Evolutionary conservation across 768 basidiomycete species (phyloP), one percentile per base, ranked within the genome.

Genomic region (Pulveroboletus sp.): DNA sequence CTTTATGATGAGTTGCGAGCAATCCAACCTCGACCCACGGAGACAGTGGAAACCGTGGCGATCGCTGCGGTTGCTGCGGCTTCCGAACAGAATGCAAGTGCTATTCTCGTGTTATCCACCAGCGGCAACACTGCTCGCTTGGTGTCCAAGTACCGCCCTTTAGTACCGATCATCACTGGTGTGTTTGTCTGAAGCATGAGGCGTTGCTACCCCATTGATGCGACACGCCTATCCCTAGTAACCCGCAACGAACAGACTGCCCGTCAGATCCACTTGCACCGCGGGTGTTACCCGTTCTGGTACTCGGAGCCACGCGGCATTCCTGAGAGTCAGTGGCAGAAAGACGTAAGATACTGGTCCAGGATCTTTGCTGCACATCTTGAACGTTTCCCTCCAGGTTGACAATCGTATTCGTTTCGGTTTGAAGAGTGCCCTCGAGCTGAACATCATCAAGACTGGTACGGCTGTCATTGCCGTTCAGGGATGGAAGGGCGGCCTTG

Each of bases 401-500:
- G 89, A 92, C 72, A 91, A 91, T 68, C 89, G 89, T 56, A 87
- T 89, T 64, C 84, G 91, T 51, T 94, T 84, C 62, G 93, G 94
- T 51, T 78, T 98, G 69, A 79, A 83, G 65, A 85, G 76, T 64
- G 96, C 90, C 4, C 76, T 97, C 38, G 78, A 73, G 16, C 71
- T 99, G 70, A 86, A 89, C 56, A 80, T 99, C 65, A 85, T 98
- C 75, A 82, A 83, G 62, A 83, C 91, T 31, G 90, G 92, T 47
- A 84, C 84, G 45, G 91, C 93, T 22, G 80, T 99, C 63, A 77
- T 98, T 55, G 95, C 95, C 42, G 88, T 99, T 5, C 96, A 98
- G 71, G 96, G 96, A n/a, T 99, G 95, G 95, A 95, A 93, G 74
- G 91, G 93, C 37, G 96, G 96, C 50, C 81, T 96, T 38, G 94